Evolutionary conservation across 2,329 filamentous ascomycete genomes (phyloP).

Genomic region (Fusarium sp.): DNA sequence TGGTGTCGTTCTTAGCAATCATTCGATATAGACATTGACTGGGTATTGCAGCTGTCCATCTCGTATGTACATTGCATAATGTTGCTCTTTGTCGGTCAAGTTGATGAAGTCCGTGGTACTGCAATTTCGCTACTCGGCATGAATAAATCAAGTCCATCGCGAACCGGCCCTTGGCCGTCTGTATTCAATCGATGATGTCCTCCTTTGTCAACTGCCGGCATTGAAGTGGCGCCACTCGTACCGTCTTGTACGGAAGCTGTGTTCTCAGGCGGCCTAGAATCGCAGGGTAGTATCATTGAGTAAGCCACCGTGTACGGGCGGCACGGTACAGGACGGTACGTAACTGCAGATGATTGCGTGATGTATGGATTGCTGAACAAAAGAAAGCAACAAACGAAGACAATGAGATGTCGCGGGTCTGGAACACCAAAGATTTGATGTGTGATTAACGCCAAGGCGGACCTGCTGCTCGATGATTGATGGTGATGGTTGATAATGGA

Average conservation of each 20-base stretch:
- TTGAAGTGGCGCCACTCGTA: constrained; percentile 28
- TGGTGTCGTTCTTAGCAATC: background rate
- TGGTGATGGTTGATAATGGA: constrained; percentile 11
- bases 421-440: constrained; percentile 14
- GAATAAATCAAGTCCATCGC: background rate
- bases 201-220: constrained; percentile 31
- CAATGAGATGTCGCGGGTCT: constrained; percentile 30
- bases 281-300: background rate
- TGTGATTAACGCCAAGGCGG: constrained; percentile 40
- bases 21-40: background rate
- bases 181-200: background rate
- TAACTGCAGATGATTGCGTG: background rate
- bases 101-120: background rate
- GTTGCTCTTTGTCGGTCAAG: background rate
- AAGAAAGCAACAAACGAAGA: constrained; percentile 7
- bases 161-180: background rate
- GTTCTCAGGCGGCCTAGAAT: constrained; percentile 34
- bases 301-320: constrained; percentile 24
- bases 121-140: constrained; percentile 6
- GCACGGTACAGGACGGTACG: background rate
- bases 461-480: constrained; percentile 23
- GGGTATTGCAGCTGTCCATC: background rate
- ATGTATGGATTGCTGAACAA: background rate
- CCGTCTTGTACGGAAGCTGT: constrained; percentile 8
- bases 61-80: background rate